phyloP scores from a whole-genome alignment of 2,329 filamentous ascomycete genomes.

The Pyricularia pennisetigena region DNA sequence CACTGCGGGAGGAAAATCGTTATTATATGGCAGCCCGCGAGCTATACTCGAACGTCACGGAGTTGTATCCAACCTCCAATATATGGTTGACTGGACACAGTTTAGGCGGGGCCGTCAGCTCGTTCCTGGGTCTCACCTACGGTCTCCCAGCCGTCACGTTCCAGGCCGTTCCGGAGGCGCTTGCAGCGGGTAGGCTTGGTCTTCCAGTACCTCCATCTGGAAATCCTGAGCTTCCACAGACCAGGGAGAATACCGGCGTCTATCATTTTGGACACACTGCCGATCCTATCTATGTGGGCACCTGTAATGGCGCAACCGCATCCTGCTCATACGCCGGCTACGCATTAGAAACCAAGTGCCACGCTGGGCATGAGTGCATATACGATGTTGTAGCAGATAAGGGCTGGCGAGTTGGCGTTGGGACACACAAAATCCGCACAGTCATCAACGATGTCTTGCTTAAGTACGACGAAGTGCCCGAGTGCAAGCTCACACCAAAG shows the following conservation, averaged over 20 bases:
- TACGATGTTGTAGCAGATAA: slow-evolving; percentile 90
- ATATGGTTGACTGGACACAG: slow-evolving; percentile 92
- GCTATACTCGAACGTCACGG: slow-evolving; percentile 86
- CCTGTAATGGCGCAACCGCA: slow-evolving; percentile 82
- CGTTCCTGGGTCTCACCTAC: slow-evolving; percentile 84
- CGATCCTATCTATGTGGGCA: slow-evolving; percentile 86
- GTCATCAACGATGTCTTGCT: slow-evolving; percentile 84
- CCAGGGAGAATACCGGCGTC: slow-evolving; percentile 61
- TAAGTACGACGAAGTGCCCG: slow-evolving; percentile 71
- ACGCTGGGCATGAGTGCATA: slow-evolving; percentile 76
- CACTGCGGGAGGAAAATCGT: slow-evolving; percentile 70
- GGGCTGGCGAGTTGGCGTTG: slow-evolving; percentile 84
- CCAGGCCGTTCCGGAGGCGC: slow-evolving; percentile 83
- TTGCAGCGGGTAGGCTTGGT: slow-evolving; percentile 75
- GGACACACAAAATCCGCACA: slow-evolving; percentile 79
- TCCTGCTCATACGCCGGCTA: slow-evolving; percentile 88
- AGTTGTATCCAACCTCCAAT: slow-evolving; percentile 72
- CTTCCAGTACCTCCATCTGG: slow-evolving; percentile 76
- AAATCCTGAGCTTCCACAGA: slow-evolving; percentile 61
- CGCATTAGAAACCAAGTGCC: slow-evolving; percentile 86
- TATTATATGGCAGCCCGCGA: slow-evolving; percentile 88
- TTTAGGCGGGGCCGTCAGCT: slow-evolving; percentile 78
- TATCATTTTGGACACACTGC: slow-evolving; percentile 94
- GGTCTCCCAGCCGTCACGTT: slow-evolving; percentile 87
- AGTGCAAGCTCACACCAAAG: slow-evolving; percentile 64